These are phyloP conservation scores for Chalaropsis ovoidea DNA, from an alignment of 2,329 filamentous ascomycete species.

Conservation along the genomic window DNA sequence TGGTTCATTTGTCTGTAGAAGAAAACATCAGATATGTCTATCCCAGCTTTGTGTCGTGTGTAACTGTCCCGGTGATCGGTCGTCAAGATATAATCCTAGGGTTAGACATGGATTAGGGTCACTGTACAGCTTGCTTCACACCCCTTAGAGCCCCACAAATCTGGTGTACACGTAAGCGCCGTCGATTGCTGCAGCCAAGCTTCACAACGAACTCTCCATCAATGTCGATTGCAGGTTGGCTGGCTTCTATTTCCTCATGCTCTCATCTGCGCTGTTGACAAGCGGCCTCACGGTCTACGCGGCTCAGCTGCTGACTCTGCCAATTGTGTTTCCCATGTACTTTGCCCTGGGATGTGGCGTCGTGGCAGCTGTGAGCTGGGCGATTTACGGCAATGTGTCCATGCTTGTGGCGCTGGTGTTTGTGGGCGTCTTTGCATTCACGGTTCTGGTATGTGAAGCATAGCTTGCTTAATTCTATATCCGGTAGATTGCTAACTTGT, in stretches of 20 bases:
- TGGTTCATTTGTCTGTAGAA: not conserved
- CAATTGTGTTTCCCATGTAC: conserved; percentile 16
- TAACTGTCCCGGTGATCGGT: too few relatives aligned
- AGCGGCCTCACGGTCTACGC: conserved; percentile 17
- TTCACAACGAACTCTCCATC: not conserved
- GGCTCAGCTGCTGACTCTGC: conserved; percentile 17
- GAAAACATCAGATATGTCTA: too few relatives aligned
- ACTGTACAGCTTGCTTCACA: too few relatives aligned
- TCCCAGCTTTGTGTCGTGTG: too few relatives aligned
- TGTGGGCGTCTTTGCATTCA: not conserved
- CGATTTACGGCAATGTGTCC: conserved; percentile 9
- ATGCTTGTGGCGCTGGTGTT: not conserved
- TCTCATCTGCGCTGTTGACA: conserved; percentile 3
- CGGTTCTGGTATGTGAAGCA: conserved; percentile 14
- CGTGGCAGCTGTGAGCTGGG: conserved; percentile 9
- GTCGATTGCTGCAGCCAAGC: too few relatives aligned
- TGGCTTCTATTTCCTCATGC: not conserved
- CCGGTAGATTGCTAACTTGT: not conserved
- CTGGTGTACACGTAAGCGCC: too few relatives aligned
- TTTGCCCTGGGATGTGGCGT: conserved; percentile 8
- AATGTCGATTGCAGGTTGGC: not conserved
- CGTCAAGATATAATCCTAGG: too few relatives aligned
- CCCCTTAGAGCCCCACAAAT: too few relatives aligned
- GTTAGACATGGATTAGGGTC: too few relatives aligned
- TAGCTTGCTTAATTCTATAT: not conserved